Evolutionary conservation across 1,284 basidiomycete genomes (phyloP).

Genomic region (Cryptococcus sp.): DNA sequence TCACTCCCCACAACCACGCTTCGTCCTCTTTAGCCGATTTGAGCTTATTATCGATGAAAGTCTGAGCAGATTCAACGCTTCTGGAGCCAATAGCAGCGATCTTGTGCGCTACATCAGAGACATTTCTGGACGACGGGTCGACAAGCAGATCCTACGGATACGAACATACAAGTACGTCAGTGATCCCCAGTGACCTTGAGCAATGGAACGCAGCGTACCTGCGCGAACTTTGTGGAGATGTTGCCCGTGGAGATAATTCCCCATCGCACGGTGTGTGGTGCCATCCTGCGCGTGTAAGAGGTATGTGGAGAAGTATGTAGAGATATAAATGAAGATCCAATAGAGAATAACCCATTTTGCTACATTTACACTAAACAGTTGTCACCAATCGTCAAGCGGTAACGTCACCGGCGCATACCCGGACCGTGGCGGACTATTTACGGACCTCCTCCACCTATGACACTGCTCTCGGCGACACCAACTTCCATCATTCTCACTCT

Average conservation of each 20-base stretch:
- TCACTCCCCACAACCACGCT: constrained; percentile 31
- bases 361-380: too few relatives aligned
- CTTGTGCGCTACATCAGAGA: constrained; percentile 72
- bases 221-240: constrained; percentile 43
- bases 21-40: constrained; percentile 22
- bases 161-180: constrained; percentile 11
- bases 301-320: background rate
- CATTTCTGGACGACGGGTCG: constrained; percentile 57
- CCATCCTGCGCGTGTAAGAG: constrained; percentile 4
- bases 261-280: constrained; percentile 41
- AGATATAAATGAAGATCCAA: background rate
- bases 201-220: constrained; percentile 22
- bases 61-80: constrained; percentile 65
- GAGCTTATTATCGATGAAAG: constrained; percentile 63
- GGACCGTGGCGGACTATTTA: too few relatives aligned
- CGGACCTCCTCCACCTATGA: too few relatives aligned
- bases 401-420: too few relatives aligned
- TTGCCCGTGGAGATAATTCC: constrained; percentile 54
- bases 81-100: constrained; percentile 80
- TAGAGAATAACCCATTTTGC: too few relatives aligned
- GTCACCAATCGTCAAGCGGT: too few relatives aligned
- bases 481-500: too few relatives aligned
- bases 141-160: constrained; percentile 35
- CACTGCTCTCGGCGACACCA: too few relatives aligned
- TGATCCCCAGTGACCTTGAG: background rate